Evolutionary conservation across 805 yeast species (phyloP).

Genomic region (Hermanozyma aechmeae): DNA sequence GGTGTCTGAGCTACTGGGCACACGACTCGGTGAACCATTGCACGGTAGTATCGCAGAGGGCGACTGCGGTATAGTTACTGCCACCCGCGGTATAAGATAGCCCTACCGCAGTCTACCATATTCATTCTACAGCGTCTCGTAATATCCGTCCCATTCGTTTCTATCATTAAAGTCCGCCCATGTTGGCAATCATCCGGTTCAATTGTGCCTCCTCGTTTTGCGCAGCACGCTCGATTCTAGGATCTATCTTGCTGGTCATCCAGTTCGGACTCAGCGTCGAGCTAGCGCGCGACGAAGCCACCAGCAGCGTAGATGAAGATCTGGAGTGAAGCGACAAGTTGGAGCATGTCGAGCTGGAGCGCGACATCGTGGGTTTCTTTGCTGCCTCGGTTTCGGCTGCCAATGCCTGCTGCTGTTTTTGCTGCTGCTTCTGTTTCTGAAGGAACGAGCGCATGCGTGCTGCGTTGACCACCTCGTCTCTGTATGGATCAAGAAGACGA

Average conservation of each 20-base stretch:
- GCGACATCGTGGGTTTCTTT: not conserved
- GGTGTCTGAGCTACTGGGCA: constrained; percentile 1
- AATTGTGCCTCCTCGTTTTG: constrained; percentile 8
- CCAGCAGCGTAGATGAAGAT: not conserved
- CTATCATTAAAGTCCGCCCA: constrained; percentile 1
- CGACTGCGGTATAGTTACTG: not conserved
- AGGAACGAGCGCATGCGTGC: constrained; percentile 24
- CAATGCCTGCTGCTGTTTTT: not conserved
- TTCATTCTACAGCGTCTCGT: not conserved
- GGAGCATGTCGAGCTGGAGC: not conserved
- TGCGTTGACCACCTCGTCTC: constrained; percentile 24
- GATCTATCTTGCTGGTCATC: constrained; percentile 3
- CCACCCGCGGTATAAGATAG: not conserved
- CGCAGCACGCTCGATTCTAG: constrained; percentile 8
- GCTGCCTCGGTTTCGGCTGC: not conserved
- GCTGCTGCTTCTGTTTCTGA: constrained; percentile 15
- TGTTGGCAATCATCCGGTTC: constrained; percentile 6
- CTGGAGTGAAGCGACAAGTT: not conserved
- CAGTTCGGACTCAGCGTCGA: not conserved
- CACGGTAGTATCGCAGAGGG: too few relatives aligned
- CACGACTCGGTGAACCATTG: not conserved
- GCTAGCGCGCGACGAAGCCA: not conserved
- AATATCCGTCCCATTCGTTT: not conserved
- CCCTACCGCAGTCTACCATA: not conserved
- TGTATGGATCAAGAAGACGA: constrained; percentile 45